Percentiles rank a stretch among this genome's conserved stretches.
These are phyloP conservation scores for Kondoa malvinella DNA, from an alignment of 768 basidiomycete genomes.

Conservation along the genomic window DNA sequence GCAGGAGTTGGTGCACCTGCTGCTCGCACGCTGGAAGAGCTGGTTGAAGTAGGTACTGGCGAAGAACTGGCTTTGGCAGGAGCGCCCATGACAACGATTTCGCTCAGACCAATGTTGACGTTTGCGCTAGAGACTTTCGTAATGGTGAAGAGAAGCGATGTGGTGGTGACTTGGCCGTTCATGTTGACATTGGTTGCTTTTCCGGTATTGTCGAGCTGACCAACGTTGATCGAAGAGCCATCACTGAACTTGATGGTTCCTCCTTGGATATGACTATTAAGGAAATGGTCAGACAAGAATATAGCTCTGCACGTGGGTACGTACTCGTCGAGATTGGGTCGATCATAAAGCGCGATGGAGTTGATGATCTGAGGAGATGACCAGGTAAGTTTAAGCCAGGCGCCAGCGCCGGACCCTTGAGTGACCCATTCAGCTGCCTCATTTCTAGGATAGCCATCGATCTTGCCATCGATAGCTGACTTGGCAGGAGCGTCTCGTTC, in stretches of 20 bases:
- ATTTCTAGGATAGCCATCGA: slow-evolving; percentile 17
- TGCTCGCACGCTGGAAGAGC: too few relatives aligned
- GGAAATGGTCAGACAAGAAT: neutral
- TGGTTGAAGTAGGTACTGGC: too few relatives aligned
- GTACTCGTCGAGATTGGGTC: slow-evolving; percentile 15
- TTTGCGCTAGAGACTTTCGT: slow-evolving; percentile 6
- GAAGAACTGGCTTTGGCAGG: too few relatives aligned
- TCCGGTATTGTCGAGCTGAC: slow-evolving; percentile 14
- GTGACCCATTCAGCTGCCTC: slow-evolving; percentile 17
- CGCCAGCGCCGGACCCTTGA: slow-evolving; percentile 10
- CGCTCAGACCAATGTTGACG: slow-evolving; percentile 10
- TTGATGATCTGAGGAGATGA: slow-evolving; percentile 9
- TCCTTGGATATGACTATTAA: slow-evolving; percentile 5
- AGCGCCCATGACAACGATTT: neutral
- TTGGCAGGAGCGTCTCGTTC: neutral
- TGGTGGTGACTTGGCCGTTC: slow-evolving; percentile 9
- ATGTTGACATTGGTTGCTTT: slow-evolving; percentile 15
- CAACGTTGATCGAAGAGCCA: slow-evolving; percentile 14
- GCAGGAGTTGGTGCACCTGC: neutral
- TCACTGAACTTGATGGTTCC: slow-evolving; percentile 20
- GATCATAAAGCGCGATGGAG: slow-evolving; percentile 15
- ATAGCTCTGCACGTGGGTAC: neutral
- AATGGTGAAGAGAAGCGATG: slow-evolving; percentile 11
- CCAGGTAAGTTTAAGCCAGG: slow-evolving; percentile 17
- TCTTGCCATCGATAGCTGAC: slow-evolving; percentile 10